Evolutionary conservation across 768 basidiomycete genomes (phyloP), one percentile per base, ranked within the genome.

Genomic region (Cubamyces lactineus): DNA sequence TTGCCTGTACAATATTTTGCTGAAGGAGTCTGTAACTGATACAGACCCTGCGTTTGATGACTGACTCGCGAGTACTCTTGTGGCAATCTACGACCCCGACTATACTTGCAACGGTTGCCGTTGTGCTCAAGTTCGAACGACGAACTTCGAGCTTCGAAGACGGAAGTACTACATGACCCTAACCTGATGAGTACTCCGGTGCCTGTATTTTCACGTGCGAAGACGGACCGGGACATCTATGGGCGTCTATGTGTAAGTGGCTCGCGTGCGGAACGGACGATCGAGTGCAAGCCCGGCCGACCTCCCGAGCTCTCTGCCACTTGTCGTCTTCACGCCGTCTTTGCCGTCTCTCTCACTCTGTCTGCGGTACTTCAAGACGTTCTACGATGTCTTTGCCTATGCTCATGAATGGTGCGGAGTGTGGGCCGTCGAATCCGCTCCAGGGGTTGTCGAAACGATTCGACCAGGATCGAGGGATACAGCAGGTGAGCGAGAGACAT

Each of bases 381-480:
- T 1, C 47, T 40, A 45, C 23, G 62, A 93, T 94, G 92, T 87
- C 92, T 6, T 79, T 95, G 28, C 88, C 92, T 51, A 83, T 91
- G 81, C 87, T 96, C 19, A 82, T 87, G 21, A 85, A 82, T 48
- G 86, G 86, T 43, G 80, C 91, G 1, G 92, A 94, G 46, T 96
- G 94, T 66, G 94, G 94, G 0, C 93, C 94, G 6, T 83, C 84
- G 0, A 96, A 94, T 72, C 86, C 92, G 12, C 74, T 96, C 17
- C 91, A 92, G 69, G 84, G 82, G 16, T 83, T 96, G 5, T 82
- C 89, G 0, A 95, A 94, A 70, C 80, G 83, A 47, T 88, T 94
- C 64, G 91, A 92, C 65, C 80, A 83, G 46, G 93, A 95, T 72
- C 81, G 91, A 68, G 91, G 90, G 9, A 70, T 84, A 1, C 90